A percentile compares a stretch with the other conserved stretches of the same genome.
phyloP scores from a whole-genome alignment of 2,329 filamentous ascomycete genomes.

The Penicillium sp. region DNA sequence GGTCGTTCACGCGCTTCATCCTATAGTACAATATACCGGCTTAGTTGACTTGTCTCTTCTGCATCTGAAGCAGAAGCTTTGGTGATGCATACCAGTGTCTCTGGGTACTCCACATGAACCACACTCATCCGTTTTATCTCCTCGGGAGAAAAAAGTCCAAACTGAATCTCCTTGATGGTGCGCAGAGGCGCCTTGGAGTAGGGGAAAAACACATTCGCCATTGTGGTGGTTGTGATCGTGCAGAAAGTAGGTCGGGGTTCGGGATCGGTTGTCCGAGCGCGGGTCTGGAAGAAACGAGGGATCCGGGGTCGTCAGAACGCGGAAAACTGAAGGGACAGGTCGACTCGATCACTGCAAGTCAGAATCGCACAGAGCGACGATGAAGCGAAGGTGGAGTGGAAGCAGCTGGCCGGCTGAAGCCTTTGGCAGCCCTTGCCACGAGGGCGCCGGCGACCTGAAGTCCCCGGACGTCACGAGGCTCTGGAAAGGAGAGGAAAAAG shows the following conservation, averaged over 20 bases:
- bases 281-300: constrained; percentile 14
- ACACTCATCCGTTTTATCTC: constrained; percentile 99
- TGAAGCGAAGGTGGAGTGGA: constrained; percentile 29
- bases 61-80: too few relatives aligned
- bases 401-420: constrained; percentile 41
- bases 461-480: constrained; percentile 36
- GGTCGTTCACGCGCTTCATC: constrained; percentile 89
- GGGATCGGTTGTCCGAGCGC: constrained; percentile 8
- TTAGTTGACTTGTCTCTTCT: too few relatives aligned
- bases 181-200: constrained; percentile 94
- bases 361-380: constrained; percentile 23
- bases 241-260: constrained; percentile 11
- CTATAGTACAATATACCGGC: constrained; percentile 28
- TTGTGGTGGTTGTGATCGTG: constrained; percentile 47
- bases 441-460: constrained; percentile 41
- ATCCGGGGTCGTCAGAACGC: constrained; percentile 14
- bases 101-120: constrained; percentile 91
- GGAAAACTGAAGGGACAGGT: constrained; percentile 16
- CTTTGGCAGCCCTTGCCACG: constrained; percentile 46
- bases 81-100: constrained; percentile 67
- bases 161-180: constrained; percentile 98
- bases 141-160: constrained; percentile 92
- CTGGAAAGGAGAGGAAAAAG: constrained; percentile 26
- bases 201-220: constrained; percentile 88
- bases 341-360: constrained; percentile 8